These are phyloP conservation scores for Exophiala oligosperma DNA, from an alignment of 2,329 filamentous ascomycete species.

Conservation along the genomic window DNA sequence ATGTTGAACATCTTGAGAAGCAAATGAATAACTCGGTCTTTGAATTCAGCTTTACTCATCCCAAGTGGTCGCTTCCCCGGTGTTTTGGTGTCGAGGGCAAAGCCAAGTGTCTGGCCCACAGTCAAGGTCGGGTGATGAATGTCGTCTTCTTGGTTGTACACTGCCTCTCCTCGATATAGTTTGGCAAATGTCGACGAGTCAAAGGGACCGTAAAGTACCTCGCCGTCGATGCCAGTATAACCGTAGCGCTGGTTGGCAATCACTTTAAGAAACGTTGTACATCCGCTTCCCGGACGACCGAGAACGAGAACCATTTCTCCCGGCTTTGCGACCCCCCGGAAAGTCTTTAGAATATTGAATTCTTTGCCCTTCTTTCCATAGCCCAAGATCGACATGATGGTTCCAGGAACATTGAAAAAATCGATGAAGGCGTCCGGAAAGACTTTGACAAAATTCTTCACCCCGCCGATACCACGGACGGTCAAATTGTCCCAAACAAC, in stretches of 20 bases:
- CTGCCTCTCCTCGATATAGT: constrained; percentile 75
- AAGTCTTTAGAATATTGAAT: constrained; percentile 71
- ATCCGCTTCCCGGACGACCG: constrained; percentile 72
- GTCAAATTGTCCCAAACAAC: constrained; percentile 77
- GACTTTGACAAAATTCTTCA: constrained; percentile 70
- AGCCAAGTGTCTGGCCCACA: constrained; percentile 82
- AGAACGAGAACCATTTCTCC: constrained; percentile 89
- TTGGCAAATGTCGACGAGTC: constrained; percentile 67
- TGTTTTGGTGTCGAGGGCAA: constrained; percentile 81
- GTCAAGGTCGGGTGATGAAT: constrained; percentile 82
- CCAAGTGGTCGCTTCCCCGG: constrained; percentile 76
- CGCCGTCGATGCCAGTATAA: constrained; percentile 64
- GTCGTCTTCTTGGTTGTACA: constrained; percentile 86
- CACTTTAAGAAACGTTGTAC: constrained; percentile 68
- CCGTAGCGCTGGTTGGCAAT: constrained; percentile 67
- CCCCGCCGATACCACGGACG: constrained; percentile 72
- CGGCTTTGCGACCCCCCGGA: constrained; percentile 66
- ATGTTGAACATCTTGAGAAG: constrained; percentile 93
- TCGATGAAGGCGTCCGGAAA: constrained; percentile 75
- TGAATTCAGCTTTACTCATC: constrained; percentile 71
- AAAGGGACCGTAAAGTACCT: constrained; percentile 76
- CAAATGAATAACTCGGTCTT: constrained; percentile 70
- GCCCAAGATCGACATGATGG: constrained; percentile 63
- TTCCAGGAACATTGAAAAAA: constrained; percentile 74
- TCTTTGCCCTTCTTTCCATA: constrained; percentile 68